Percentiles rank a stretch among this genome's conserved stretches.
Evolutionary conservation across 805 yeast species (phyloP).

Genomic region (Metschnikowia kunwiensis): DNA sequence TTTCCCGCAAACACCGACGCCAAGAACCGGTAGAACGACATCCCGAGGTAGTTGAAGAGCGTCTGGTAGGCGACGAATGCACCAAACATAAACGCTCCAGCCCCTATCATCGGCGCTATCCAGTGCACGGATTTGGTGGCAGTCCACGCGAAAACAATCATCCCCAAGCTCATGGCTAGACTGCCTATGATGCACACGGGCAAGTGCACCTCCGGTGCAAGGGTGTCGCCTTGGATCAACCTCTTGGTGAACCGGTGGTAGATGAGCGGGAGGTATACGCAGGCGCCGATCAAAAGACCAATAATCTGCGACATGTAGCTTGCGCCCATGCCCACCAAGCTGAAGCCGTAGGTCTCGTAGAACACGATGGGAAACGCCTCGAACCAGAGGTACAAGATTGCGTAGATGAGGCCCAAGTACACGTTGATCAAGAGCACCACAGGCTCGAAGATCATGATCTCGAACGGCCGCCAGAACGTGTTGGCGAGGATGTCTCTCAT

Average conservation of each 20-base stretch:
- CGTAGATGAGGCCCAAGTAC: conserved; percentile 52
- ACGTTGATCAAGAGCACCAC: conserved; percentile 51
- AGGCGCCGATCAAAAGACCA: conserved; percentile 43
- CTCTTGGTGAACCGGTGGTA: conserved; percentile 24
- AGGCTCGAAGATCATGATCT: conserved; percentile 52
- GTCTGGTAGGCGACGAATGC: conserved; percentile 50
- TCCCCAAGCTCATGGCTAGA: conserved; percentile 21
- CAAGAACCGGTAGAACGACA: conserved; percentile 46
- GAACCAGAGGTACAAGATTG: conserved; percentile 53
- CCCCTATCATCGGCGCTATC: conserved; percentile 24
- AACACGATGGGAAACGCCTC: conserved; percentile 63
- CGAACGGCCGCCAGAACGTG: conserved; percentile 48
- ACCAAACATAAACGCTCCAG: conserved; percentile 21
- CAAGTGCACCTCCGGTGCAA: conserved; percentile 43
- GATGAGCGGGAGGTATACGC: conserved; percentile 26
- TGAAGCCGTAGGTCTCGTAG: conserved; percentile 42
- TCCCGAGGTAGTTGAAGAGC: conserved; percentile 47
- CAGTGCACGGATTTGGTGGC: conserved; percentile 19
- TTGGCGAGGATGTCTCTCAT: conserved; percentile 23
- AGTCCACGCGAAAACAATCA: conserved; percentile 25
- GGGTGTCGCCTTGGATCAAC: conserved; percentile 22
- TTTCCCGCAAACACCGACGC: conserved; percentile 63
- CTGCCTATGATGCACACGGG: conserved; percentile 25
- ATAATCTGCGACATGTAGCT: conserved; percentile 46
- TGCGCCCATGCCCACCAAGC: conserved; percentile 45